Evolutionary conservation across 345 rosid species (phyloP).

Genomic region (Ceriops zippeliana): DNA sequence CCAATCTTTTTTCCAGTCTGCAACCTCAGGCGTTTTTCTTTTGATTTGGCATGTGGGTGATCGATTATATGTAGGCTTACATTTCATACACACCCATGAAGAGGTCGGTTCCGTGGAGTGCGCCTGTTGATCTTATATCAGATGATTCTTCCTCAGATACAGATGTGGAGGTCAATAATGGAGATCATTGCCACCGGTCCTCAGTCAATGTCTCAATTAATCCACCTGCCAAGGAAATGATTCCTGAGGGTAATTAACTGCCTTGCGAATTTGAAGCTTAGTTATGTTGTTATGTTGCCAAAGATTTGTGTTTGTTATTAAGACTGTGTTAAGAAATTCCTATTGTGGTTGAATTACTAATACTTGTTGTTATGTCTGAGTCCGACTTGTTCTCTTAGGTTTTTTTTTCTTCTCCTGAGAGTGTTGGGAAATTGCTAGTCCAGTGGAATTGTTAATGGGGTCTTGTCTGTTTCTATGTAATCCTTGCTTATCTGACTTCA

Average conservation of each 20-base stretch:
- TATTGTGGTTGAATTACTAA: background rate
- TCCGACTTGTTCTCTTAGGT: background rate
- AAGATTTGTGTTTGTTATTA: background rate
- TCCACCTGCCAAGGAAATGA: constrained; percentile 25
- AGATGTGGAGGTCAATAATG: constrained; percentile 35
- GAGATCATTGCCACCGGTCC: constrained; percentile 15
- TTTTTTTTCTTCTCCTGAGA: too few relatives aligned
- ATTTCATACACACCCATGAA: constrained; percentile 33
- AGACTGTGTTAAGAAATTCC: background rate
- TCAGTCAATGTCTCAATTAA: constrained; percentile 12
- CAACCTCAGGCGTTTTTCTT: background rate
- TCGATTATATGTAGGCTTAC: constrained; percentile 2
- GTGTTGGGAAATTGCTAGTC: too few relatives aligned
- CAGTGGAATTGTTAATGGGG: too few relatives aligned
- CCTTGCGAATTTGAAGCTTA: background rate
- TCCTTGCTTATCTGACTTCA: background rate
- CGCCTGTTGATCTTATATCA: constrained; percentile 48
- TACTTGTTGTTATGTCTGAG: background rate
- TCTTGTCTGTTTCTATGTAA: too few relatives aligned
- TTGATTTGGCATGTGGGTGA: constrained; percentile 10
- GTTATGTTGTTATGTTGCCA: background rate
- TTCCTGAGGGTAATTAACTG: constrained; percentile 42
- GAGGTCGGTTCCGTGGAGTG: constrained; percentile 49
- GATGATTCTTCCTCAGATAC: constrained; percentile 54
- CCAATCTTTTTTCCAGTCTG: background rate